Evolutionary conservation across 1,284 basidiomycete species (phyloP), one percentile per base, ranked within the genome.

Genomic region (Heterobasidion annosum): DNA sequence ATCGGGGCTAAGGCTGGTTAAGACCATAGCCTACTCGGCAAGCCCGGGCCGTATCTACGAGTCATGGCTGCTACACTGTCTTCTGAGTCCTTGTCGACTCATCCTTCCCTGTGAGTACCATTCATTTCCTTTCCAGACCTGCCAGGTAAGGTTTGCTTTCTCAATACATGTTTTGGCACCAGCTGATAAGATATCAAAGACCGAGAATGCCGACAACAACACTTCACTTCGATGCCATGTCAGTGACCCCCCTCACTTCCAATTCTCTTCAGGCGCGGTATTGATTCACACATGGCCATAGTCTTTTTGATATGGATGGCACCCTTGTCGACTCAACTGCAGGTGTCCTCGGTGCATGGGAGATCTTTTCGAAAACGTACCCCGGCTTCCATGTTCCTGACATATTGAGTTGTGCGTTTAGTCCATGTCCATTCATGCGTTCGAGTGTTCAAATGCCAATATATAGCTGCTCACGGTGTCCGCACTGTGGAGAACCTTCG

Each of bases 271-370:
- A 25, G 25, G 25, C 25, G 25, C 25, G 25, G 25, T 5, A 25
- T 55, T 55, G 57, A 48, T 43, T 52, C 15, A 32, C 37, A 42
- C 15, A 25, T 34, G 8, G 35, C 34, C 47, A 10, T 58, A 87
- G 85, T 57, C 71, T 88, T 13, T 87, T 87, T 63, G 86, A 89
- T 65, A 89, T 88, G 86, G 87, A 88, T 65, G 86, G 86, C 55
- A 91, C 88, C 35, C 71, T 90, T 52, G 76, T 90, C 53, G 83
- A 89, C 66, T 87, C 84, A 34, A 87, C 84, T 15, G 76, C 77
- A 35, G 86, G 85, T 48, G 83, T 90, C 40, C 70, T 79, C n/a
- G 86, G 83, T 48, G 87, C 88, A 48, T 90, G 88, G 88, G 70
- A 82, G 53, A 64, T 71, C 2, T 89, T 90, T 67, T 73, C 74